Conservation (phyloP, 495 filamentous ascomycete species). For the Tuber aestivum region DNA sequence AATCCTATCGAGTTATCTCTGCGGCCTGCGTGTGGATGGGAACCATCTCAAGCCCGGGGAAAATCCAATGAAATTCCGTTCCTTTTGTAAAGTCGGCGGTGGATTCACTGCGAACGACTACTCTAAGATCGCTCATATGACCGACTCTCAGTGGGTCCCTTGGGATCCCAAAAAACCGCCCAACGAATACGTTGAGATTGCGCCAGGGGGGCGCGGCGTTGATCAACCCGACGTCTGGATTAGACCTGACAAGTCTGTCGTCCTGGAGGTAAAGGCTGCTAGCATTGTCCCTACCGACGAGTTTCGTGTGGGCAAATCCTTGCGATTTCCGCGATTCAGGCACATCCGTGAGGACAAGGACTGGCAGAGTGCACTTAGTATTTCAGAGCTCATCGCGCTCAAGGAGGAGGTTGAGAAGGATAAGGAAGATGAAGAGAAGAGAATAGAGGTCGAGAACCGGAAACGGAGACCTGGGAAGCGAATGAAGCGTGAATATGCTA, state of each 20-base stretch:
- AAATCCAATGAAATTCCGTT: conserved; percentile 55
- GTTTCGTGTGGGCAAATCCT: conserved; percentile 69
- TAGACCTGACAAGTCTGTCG: conserved; percentile 75
- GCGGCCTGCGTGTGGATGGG: conserved; percentile 72
- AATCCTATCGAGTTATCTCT: conserved; percentile 74
- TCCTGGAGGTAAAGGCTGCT: conserved; percentile 86
- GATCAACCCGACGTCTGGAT: conserved; percentile 94
- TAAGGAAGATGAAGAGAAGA: conserved; percentile 57
- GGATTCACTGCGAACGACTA: conserved; percentile 85
- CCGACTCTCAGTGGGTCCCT: conserved; percentile 82
- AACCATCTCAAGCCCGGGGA: conserved; percentile 49
- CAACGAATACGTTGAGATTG: conserved; percentile 71
- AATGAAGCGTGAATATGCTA: conserved; percentile 60
- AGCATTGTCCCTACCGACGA: conserved; percentile 65
- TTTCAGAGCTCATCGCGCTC: conserved; percentile 69
- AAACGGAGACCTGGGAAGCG: conserved; percentile 59
- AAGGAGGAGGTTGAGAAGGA: conserved; percentile 67
- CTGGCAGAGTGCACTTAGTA: conserved; percentile 72
- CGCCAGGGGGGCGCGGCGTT: conserved; percentile 64
- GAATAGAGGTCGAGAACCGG: conserved; percentile 75
- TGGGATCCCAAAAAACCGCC: conserved; percentile 81
- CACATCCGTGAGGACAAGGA: conserved; percentile 70
- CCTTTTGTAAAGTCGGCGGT: conserved; percentile 94
- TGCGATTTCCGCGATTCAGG: conserved; percentile 91
- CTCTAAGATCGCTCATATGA: conserved; percentile 69